Evolutionary conservation across 2,329 filamentous ascomycete genomes (phyloP).

Genomic region (Coleophoma cylindrospora): DNA sequence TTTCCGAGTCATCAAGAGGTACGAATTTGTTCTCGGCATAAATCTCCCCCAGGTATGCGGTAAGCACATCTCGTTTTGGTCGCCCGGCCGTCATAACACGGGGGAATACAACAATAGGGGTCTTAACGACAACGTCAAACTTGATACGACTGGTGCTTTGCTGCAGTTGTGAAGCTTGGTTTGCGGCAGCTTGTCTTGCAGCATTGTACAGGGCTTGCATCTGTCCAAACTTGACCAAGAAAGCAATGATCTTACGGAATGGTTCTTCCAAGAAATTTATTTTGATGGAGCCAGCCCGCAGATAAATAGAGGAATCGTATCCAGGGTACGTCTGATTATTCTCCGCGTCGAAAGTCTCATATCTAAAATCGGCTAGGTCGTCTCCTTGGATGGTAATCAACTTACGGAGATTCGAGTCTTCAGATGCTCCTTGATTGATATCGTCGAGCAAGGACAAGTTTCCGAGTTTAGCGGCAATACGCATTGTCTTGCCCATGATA

Average conservation of each 20-base stretch:
- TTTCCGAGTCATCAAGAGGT: conserved; percentile 71
- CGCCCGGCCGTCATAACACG: conserved; percentile 66
- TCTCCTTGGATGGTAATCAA: conserved; percentile 94
- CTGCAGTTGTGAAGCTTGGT: conserved; percentile 89
- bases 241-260: conserved; percentile 96
- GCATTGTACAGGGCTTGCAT: conserved; percentile 99
- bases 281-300: conserved; percentile 92
- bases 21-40: conserved; percentile 94
- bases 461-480: conserved; percentile 79
- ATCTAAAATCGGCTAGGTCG: conserved; percentile 93
- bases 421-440: conserved; percentile 82
- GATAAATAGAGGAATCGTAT: conserved; percentile 85
- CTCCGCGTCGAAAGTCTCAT: conserved; percentile 84
- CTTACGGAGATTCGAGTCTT: conserved; percentile 74
- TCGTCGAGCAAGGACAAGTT: conserved; percentile 89
- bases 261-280: conserved; percentile 96
- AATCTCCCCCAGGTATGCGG: conserved; percentile 93
- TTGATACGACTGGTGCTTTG: conserved; percentile 86
- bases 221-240: conserved; percentile 96
- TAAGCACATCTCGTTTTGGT: conserved; percentile 74
- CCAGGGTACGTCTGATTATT: conserved; percentile 75
- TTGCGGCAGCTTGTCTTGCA: conserved; percentile 87
- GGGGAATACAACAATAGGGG: conserved; percentile 94
- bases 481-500: conserved; percentile 79
- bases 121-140: conserved; percentile 90